These are phyloP conservation scores for Salix udensis DNA, from an alignment of 345 rosid species.

Conservation along the genomic window DNA sequence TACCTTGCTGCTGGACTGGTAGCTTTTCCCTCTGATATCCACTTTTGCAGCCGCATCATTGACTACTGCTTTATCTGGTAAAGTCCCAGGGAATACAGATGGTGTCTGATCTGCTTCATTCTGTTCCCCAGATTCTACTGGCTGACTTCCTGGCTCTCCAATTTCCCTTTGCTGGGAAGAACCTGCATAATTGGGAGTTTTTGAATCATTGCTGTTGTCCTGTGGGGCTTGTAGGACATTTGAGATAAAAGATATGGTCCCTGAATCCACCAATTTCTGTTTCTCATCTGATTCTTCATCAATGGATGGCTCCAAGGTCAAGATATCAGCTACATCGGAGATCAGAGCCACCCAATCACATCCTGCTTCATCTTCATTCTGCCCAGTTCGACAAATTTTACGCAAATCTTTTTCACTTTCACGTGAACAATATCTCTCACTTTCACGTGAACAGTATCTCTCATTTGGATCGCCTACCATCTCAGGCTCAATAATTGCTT, in stretches of 20 bases:
- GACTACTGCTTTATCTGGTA: slow-evolving; percentile 23
- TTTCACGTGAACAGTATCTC: slow-evolving; percentile 17
- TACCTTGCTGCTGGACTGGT: slow-evolving; percentile 43
- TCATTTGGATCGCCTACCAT: slow-evolving; percentile 14
- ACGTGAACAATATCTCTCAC: slow-evolving; percentile 24
- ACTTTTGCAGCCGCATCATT: slow-evolving; percentile 20
- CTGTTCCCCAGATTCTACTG: slow-evolving; percentile 8
- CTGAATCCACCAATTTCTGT: slow-evolving; percentile 32
- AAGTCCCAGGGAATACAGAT: slow-evolving; percentile 26
- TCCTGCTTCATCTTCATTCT: slow-evolving; percentile 29
- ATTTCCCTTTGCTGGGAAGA: slow-evolving; percentile 18
- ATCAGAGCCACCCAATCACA: slow-evolving; percentile 29
- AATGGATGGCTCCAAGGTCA: slow-evolving; percentile 26
- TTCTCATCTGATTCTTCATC: slow-evolving; percentile 20
- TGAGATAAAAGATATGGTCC: slow-evolving; percentile 35
- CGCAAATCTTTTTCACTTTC: slow-evolving; percentile 39
- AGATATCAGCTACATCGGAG: slow-evolving; percentile 36
- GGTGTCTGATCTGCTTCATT: slow-evolving; percentile 27
- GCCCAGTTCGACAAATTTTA: slow-evolving; percentile 26
- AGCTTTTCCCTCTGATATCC: slow-evolving; percentile 33
- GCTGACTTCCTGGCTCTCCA: slow-evolving; percentile 16
- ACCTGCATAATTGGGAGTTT: slow-evolving; percentile 9
- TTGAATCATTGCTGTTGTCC: slow-evolving; percentile 17
- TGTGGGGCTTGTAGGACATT: slow-evolving; percentile 33
- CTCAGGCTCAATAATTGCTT: slow-evolving; percentile 16